Evolutionary conservation across 2,329 filamentous ascomycete genomes (phyloP), one percentile per base, ranked within the genome.

Genomic region (Diplodia seriata): DNA sequence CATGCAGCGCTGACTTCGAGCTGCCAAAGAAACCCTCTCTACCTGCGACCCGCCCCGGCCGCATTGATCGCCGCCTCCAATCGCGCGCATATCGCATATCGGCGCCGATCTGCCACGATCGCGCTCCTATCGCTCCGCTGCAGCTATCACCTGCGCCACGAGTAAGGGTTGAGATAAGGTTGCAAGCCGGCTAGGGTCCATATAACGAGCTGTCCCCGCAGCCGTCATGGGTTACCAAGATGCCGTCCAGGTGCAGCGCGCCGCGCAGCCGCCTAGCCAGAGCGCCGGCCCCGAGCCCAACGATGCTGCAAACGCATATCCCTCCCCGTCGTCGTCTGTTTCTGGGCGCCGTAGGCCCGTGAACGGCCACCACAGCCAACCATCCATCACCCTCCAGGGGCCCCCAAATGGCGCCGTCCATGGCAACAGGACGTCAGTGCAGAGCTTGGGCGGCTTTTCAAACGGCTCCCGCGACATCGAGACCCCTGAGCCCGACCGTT

Each of bases 401-500:
- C 38, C 67, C 14, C 74, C 77, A 8, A 76, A 75, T 15, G 75
- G 78, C 70, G 76, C 70, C 62, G 73, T 72, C 26, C 62, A 49
- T 29, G 72, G 73, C 38, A 74, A 74, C 7, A 75, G 75, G 33
- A 73, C 78, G 12, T 78, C 76, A 43, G 72, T 74, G 68, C 74
- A 77, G 69, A 47, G 43, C 43, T 20, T 79, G 76, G 6, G 74
- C 70, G 12, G 77, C 76, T 36, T 78, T 43, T 70, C 73, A 14
- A 79, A 75, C 68, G 71, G 73, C 0, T 79, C 78, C 4, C 70
- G 76, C 68, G 78, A 80, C 38, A 18, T 70, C 7, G 66, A 70
- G 40, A 76, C 74, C 23, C 70, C 74, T 53, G 76, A 78, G 56
- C 70, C 53, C 4, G 50, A 66, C 38, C 18, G 54, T 18, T 40